Evolutionary conservation across 108 stramenopile genomes (phyloP).

Genomic region (Nitzschia sp.): DNA sequence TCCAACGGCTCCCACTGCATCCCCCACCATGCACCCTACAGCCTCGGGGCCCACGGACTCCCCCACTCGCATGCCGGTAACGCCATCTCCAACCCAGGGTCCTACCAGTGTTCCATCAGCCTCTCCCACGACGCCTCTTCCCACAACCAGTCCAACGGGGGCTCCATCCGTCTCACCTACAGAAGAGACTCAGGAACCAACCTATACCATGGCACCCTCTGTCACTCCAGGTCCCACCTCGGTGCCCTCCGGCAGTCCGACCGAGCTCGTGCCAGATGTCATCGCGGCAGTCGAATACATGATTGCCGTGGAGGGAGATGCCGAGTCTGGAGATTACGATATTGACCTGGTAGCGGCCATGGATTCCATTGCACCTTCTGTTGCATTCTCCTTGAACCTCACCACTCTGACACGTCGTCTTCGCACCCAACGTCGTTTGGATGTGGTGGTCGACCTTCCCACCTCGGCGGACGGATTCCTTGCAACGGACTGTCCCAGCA

Average conservation of each 20-base stretch:
- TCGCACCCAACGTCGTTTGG: not conserved
- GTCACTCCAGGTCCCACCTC: not conserved
- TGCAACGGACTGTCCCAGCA: conserved; percentile 6
- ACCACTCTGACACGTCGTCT: not conserved
- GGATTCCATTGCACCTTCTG: conserved; percentile 25
- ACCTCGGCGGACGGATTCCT: conserved; percentile 19
- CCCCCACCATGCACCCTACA: not conserved
- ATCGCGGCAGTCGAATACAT: conserved; percentile 5
- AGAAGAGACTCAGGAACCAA: not conserved
- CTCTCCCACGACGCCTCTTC: not conserved
- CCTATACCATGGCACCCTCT: not conserved
- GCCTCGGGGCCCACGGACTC: not conserved
- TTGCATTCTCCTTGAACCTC: conserved; percentile 12
- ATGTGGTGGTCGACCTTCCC: conserved; percentile 8
- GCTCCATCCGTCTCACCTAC: too few relatives aligned
- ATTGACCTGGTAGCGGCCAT: conserved; percentile 34
- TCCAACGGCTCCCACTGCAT: not conserved
- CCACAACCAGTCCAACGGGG: conserved; percentile 1
- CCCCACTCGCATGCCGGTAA: not conserved
- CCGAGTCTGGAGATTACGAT: not conserved
- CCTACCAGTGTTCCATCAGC: not conserved
- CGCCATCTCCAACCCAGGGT: not conserved
- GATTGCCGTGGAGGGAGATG: conserved; percentile 3
- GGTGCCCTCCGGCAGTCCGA: conserved; percentile 1
- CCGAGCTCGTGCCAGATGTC: not conserved